phyloP scores from a whole-genome alignment of 1,284 basidiomycete genomes.

The Cryptococcus deneoformans region DNA sequence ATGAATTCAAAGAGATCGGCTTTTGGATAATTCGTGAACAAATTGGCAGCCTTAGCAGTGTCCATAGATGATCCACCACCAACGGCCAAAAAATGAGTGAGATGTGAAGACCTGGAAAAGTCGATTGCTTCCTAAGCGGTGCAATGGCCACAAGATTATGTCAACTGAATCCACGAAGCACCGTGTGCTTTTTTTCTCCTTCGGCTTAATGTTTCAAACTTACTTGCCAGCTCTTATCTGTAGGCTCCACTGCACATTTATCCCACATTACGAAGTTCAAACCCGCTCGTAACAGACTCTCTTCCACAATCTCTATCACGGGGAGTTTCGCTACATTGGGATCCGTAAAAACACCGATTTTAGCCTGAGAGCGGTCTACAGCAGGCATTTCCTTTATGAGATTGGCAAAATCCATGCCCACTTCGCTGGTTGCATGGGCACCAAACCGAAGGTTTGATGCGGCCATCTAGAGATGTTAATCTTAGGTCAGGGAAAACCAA shows the following conservation, averaged over 20 bases:
- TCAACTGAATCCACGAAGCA: background rate
- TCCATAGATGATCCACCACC: constrained; percentile 96
- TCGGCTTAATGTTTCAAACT: constrained; percentile 9
- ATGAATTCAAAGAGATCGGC: constrained; percentile 93
- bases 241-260: constrained; percentile 82
- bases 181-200: background rate
- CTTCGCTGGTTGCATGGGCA: constrained; percentile 82
- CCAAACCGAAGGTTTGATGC: constrained; percentile 88
- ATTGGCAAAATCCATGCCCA: constrained; percentile 57
- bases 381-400: constrained; percentile 31
- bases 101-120: constrained; percentile 80
- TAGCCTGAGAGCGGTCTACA: constrained; percentile 28
- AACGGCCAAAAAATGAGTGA: constrained; percentile 92
- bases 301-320: constrained; percentile 68
- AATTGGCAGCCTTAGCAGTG: constrained; percentile 87
- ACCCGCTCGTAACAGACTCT: constrained; percentile 34
- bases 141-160: background rate
- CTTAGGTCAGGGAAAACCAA: background rate
- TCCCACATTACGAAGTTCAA: constrained; percentile 77
- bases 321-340: constrained; percentile 74
- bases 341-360: constrained; percentile 95
- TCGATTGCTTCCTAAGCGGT: constrained; percentile 75
- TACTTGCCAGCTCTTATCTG: constrained; percentile 61
- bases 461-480: constrained; percentile 61
- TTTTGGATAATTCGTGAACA: constrained; percentile 78